Conservation (phyloP, 352 stramenopile genomes). For the Pythium sukuiense region DNA sequence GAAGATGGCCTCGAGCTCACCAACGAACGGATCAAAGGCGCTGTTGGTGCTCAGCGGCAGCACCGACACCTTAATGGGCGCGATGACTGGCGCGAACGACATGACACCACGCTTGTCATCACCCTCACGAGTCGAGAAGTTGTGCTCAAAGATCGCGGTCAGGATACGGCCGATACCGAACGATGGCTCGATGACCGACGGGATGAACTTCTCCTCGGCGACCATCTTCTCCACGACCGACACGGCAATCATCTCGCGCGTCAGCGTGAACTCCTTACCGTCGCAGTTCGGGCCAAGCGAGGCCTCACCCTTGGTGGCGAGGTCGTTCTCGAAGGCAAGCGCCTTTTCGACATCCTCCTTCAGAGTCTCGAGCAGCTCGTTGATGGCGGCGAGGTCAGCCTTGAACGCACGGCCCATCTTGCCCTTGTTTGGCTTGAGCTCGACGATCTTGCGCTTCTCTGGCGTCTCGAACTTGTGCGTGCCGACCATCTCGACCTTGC, state of each 20-base stretch:
- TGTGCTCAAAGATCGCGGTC: slow-evolving; percentile 98
- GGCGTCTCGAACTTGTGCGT: slow-evolving; percentile 91
- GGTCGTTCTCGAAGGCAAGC: slow-evolving; percentile 88
- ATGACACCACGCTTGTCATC: slow-evolving; percentile 98
- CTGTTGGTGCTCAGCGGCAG: slow-evolving; percentile 91
- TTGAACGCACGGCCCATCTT: slow-evolving; percentile 97
- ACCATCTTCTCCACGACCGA: slow-evolving; percentile 95
- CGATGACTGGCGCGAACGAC: slow-evolving; percentile 95
- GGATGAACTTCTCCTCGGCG: slow-evolving; percentile 97
- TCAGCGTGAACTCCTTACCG: slow-evolving; percentile 91
- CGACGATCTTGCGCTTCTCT: slow-evolving; percentile 92
- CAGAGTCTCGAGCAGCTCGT: slow-evolving; percentile 75
- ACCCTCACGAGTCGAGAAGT: slow-evolving; percentile 95
- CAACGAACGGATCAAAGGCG: slow-evolving; percentile 80
- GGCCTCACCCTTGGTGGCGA: slow-evolving; percentile 89
- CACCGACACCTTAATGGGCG: slow-evolving; percentile 98
- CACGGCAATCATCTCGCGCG: slow-evolving; percentile 94
- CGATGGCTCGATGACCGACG: slow-evolving; percentile 98
- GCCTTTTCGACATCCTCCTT: slow-evolving; percentile 89
- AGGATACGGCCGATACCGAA: slow-evolving; percentile 99
- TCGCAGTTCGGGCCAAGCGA: slow-evolving; percentile 87
- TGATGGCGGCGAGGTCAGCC: slow-evolving; percentile 82
- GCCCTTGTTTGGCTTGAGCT: slow-evolving; percentile 97
- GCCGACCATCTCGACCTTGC: slow-evolving; percentile 87
- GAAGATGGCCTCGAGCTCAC: slow-evolving; percentile 75